Conservation (phyloP, 2,329 filamentous ascomycete species). For the Xylariaceae sp. region DNA sequence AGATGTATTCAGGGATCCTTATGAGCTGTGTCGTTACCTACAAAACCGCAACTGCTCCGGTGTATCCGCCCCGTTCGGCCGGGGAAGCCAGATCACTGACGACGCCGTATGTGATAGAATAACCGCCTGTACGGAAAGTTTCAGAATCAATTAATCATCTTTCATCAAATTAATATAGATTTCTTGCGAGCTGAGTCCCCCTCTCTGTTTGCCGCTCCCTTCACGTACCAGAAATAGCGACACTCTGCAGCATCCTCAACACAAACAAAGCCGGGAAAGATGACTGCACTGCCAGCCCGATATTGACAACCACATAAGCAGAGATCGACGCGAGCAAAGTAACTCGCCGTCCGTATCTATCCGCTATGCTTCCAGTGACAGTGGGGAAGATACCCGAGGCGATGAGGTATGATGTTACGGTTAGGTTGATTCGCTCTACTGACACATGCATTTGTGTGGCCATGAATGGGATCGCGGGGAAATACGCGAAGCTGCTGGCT, state of each 20-base stretch:
- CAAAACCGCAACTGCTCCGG: slow-evolving; percentile 11
- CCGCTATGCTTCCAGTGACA: slow-evolving; percentile 38
- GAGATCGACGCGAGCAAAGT: slow-evolving; percentile 36
- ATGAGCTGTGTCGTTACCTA: background rate
- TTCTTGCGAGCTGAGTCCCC: no score
- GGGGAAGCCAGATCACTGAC: slow-evolving; percentile 15
- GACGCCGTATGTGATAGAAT: slow-evolving; percentile 15
- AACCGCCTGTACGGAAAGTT: slow-evolving; percentile 14
- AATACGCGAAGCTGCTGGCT: slow-evolving; percentile 22
- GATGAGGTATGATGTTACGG: slow-evolving; percentile 33
- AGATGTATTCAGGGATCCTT: background rate
- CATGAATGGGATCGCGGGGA: slow-evolving; percentile 19
- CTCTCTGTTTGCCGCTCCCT: no score
- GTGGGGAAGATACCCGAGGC: slow-evolving; percentile 41
- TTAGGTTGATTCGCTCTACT: slow-evolving; percentile 13
- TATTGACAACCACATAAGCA: slow-evolving; percentile 35
- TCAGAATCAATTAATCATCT: no score
- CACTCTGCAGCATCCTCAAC: slow-evolving; percentile 47
- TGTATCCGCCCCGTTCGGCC: slow-evolving; percentile 14
- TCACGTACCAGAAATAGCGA: slow-evolving; percentile 9
- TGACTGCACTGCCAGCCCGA: slow-evolving; percentile 41
- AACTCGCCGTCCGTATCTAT: slow-evolving; percentile 36
- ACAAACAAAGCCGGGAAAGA: slow-evolving; percentile 43
- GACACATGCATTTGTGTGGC: slow-evolving; percentile 14
- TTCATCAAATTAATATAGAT: no score